phyloP scores from a whole-genome alignment of 169 alveolate species.

The Eimeria falciformis region DNA sequence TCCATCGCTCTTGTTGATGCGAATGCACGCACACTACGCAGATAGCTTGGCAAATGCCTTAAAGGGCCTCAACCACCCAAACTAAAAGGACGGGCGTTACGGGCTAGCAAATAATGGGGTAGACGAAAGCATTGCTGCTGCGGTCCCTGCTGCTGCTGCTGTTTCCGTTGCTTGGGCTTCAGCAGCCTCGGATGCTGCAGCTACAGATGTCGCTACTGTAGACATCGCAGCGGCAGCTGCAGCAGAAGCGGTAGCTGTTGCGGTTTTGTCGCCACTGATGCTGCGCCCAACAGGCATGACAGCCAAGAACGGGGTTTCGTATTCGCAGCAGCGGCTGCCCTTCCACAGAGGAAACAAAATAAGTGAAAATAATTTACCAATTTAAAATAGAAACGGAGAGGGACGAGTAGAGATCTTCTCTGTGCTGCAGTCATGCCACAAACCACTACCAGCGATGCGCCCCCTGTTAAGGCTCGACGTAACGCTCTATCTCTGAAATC shows the following conservation, averaged over 20 bases:
- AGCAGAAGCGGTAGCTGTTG: too few species aligned
- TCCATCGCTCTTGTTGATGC: not conserved
- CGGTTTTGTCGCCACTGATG: too few species aligned
- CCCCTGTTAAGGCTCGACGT: too few species aligned
- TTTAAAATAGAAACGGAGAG: too few species aligned
- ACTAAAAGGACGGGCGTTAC: not conserved
- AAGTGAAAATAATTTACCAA: too few species aligned
- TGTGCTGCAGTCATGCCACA: too few species aligned
- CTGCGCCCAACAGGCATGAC: too few species aligned
- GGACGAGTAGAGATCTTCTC: too few species aligned
- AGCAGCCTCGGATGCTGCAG: constrained; percentile 36
- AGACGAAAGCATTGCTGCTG: not conserved
- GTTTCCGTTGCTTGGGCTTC: not conserved
- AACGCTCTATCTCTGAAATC: too few species aligned
- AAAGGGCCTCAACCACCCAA: not conserved
- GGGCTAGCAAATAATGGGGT: not conserved
- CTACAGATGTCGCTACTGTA: not conserved
- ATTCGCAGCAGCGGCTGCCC: not conserved
- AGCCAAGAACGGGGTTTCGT: not conserved
- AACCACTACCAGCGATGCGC: too few species aligned
- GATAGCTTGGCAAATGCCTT: not conserved
- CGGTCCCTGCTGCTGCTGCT: constrained; percentile 18
- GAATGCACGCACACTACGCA: not conserved
- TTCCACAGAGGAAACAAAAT: too few species aligned
- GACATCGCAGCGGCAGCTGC: too few species aligned